Evolutionary conservation across 768 basidiomycete species (phyloP), one percentile per base, ranked within the genome.

Genomic region (Scleroderma bovista): DNA sequence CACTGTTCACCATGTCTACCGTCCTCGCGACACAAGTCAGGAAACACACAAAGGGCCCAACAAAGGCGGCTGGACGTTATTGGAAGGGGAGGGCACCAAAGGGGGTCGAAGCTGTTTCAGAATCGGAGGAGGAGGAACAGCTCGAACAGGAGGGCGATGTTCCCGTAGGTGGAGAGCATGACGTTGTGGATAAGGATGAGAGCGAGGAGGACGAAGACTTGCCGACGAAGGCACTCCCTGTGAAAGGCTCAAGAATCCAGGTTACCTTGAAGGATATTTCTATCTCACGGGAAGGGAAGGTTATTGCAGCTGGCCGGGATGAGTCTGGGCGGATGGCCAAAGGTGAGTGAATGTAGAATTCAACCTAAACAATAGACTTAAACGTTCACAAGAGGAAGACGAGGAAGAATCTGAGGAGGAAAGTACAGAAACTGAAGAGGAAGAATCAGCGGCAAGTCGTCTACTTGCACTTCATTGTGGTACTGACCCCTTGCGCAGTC

Each of bases 11-110:
- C 55, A 66, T 68, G 65, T 67, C 65, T 23, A 67, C 67, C 20
- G 45, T 67, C 8, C 67, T 67, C 39, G 65, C 65, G 47, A 67
- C 65, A 0, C 57, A 69, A 45, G 65, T 67, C 43, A 76, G 83
- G 52, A 91, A 91, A 57, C 79, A 81, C 52, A 88, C 88, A 8
- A 80, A 85, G 19, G 81, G 88, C n/a, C 76, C 83, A 7, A 77
- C 89, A n/a, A 73, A 76, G 46, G 89, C 93, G 5, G 90, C 81
- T 2, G 86, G 80, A 6, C 86, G 93, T 3, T 94, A 95, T 67
- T 89, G 90, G 83, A 88, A 87, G 58, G 93, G 93, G 48, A 90
- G 91, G 58, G 88, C 83, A 1, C 91, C 91, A 1, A 91, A 89
- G 65, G 88, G 87, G 41, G 75, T 70, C 31, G 80, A 80, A 22